Base-by-base conservation (phyloP, 805 yeast genomes). In the Wickerhamiella lipophila region DNA sequence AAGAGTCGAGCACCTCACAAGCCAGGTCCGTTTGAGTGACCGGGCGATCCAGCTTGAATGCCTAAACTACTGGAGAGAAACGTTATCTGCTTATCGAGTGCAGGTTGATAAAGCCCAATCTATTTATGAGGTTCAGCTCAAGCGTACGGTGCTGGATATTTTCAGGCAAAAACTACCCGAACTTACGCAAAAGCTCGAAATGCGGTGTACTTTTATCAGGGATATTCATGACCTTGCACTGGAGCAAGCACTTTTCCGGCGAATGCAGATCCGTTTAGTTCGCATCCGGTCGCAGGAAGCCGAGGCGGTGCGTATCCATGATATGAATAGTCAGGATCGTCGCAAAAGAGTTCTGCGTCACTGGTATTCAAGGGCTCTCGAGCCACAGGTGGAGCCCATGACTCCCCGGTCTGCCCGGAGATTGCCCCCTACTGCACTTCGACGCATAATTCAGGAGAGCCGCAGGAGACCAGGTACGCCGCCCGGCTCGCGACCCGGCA, bases 321-420 rank as follows among this genome's bases (percentile, higher is more conserved):
- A 8, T 6, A 19, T 19, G n/a, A 38, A 38, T n/a, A 12, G 4
- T 4, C 26, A 21, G 26, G n/a, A 19, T 7, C 12, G 6, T 21
- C 25, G 42, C n/a, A 38, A 38, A 21, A 18, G 42, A 9, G 8
- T 38, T 12, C 15, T 19, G 15, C 26, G 26, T n/a, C 26, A 38
- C n/a, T 38, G 42, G 42, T 38, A 21, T 26, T 22, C 25, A 3
- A 13, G 15, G 6, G 42, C 42, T 4, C n/a, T 19, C 12, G 42
- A 22, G 15, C 15, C 42, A 11, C 38, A 13, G 6, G 19, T n/a
- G 6, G 27, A 38, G 42, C 42, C 42, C 26, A 38, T 38, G 42
- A 38, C 42, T 9, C 42, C 42, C 3, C 42, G 42, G 19, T 38
- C 42, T 18, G 42, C 42, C 3, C 42, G 42, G n/a, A 18, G 42